Evolutionary conservation across 441 rosid genomes (phyloP).

Genomic region (Erodium moschatum): DNA sequence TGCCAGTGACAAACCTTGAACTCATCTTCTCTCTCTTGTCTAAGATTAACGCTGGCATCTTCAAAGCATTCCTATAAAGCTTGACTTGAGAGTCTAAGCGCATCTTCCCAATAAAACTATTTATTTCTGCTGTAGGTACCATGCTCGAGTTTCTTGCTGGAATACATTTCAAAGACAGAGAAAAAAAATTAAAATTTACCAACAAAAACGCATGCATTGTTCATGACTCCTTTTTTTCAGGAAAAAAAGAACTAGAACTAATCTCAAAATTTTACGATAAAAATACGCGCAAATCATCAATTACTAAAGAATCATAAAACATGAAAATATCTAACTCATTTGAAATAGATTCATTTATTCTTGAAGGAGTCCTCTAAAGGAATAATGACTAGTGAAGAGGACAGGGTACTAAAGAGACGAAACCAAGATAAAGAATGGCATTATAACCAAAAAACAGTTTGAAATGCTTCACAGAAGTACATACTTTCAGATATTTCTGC

Average conservation of each 20-base stretch:
- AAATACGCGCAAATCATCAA: neutral
- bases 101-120: slow-evolving; percentile 48
- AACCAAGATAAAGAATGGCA: neutral
- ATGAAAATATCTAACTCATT: neutral
- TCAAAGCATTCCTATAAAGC: slow-evolving; percentile 50
- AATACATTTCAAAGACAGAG: slow-evolving; percentile 3
- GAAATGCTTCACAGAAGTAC: neutral
- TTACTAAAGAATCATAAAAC: neutral
- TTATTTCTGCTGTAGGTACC: slow-evolving; percentile 42
- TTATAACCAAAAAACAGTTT: neutral
- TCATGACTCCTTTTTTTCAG: neutral
- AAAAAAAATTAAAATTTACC: neutral
- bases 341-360: neutral
- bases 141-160: slow-evolving; percentile 53
- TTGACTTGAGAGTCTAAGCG: slow-evolving; percentile 41
- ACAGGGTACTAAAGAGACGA: neutral
- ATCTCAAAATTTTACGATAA: neutral
- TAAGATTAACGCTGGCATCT: slow-evolving; percentile 81
- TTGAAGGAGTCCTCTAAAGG: neutral
- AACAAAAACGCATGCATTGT: neutral
- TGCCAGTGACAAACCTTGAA: slow-evolving; percentile 60
- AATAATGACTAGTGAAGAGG: neutral
- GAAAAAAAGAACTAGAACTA: neutral
- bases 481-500: neutral
- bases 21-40: slow-evolving; percentile 60